Conservation (phyloP, 768 basidiomycete species). For the Serendipita sp. region DNA sequence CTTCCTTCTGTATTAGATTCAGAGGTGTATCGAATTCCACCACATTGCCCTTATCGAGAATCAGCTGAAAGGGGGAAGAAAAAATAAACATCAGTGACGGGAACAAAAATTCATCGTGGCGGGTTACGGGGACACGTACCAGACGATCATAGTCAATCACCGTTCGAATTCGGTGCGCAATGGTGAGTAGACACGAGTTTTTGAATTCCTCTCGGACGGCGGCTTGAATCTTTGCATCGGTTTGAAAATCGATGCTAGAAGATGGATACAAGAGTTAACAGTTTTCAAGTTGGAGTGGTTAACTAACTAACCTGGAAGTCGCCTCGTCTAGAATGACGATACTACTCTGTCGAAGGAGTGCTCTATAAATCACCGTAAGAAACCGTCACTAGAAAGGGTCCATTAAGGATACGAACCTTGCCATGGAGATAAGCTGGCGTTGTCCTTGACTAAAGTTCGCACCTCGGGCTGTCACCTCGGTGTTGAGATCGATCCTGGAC, state of each 20-base stretch:
- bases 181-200: constrained; percentile 20
- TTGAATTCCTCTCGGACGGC: constrained; percentile 10
- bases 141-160: constrained; percentile 71
- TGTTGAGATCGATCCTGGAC: not conserved
- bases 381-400: not conserved
- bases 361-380: not conserved
- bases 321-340: constrained; percentile 8
- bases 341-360: constrained; percentile 7
- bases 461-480: constrained; percentile 5
- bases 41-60: constrained; percentile 25
- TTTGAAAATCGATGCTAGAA: not conserved
- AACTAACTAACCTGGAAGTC: constrained; percentile 1
- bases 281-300: not conserved
- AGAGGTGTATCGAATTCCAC: constrained; percentile 38
- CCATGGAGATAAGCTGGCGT: not conserved
- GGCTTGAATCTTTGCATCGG: constrained; percentile 5
- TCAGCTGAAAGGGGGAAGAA: constrained; percentile 12
- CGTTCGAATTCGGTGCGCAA: constrained; percentile 61
- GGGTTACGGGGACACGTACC: constrained; percentile 50
- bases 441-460: constrained; percentile 6
- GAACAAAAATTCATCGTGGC: constrained; percentile 14
- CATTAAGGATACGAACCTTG: not conserved
- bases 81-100: not conserved
- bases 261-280: not conserved
- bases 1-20: constrained; percentile 31